Percentiles rank a stretch among this genome's conserved stretches.
phyloP scores from a whole-genome alignment of 2,329 filamentous ascomycete genomes.

The Paracorniculantispora psalliotae region DNA sequence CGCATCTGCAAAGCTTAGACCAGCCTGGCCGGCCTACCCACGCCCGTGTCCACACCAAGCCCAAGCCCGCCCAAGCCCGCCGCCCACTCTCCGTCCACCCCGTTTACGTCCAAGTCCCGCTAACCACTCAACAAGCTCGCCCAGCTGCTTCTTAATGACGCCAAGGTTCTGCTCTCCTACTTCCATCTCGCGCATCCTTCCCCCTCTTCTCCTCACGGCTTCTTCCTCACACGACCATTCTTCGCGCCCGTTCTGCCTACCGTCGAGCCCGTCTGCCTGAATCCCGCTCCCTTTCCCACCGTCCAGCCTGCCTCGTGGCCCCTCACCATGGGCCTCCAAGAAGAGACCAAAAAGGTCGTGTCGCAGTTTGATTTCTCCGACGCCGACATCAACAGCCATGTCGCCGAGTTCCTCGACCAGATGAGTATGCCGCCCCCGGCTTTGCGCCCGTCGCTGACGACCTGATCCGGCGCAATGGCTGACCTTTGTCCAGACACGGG shows the following conservation, averaged over 20 bases:
- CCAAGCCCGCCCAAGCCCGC: background rate
- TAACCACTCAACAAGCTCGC: conserved; percentile 34
- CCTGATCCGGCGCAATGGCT: background rate
- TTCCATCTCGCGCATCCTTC: conserved; percentile 15
- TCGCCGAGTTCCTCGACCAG: conserved; percentile 79
- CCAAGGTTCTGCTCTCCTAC: conserved; percentile 30
- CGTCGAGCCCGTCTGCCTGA: conserved; percentile 49
- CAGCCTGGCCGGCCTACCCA: background rate
- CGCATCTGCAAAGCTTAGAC: too few relatives aligned
- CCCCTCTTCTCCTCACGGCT: conserved; percentile 17
- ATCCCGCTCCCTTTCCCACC: conserved; percentile 50
- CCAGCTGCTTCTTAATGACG: conserved; percentile 48
- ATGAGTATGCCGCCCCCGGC: conserved; percentile 54
- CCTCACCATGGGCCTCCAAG: conserved; percentile 56
- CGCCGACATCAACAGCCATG: conserved; percentile 71
- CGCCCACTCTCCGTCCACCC: background rate
- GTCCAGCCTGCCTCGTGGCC: conserved; percentile 49
- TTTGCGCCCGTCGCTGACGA: background rate
- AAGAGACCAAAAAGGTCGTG: conserved; percentile 75
- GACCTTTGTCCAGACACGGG: conserved; percentile 63
- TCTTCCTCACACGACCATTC: conserved; percentile 27
- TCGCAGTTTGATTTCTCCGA: conserved; percentile 81
- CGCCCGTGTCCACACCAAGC: background rate
- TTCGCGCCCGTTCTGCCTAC: conserved; percentile 30
- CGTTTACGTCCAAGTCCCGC: background rate